A percentile compares a stretch with the other conserved stretches of the same genome.
Evolutionary conservation across 495 filamentous ascomycete species (phyloP).

Genomic region (Lasiosphaeria ovina): DNA sequence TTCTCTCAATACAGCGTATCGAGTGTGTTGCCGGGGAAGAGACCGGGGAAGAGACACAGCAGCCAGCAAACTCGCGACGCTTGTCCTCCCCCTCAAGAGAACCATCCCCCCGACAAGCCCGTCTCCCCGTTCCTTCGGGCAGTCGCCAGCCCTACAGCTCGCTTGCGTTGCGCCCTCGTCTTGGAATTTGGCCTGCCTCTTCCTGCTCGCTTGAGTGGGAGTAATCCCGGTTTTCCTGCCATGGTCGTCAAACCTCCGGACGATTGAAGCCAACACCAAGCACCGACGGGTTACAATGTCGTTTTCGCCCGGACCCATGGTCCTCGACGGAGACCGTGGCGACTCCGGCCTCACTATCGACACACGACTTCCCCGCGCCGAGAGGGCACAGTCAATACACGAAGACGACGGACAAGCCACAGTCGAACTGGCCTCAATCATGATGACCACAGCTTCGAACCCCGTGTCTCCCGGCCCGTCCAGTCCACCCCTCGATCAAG

Average conservation of each 20-base stretch:
- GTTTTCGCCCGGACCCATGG: not conserved
- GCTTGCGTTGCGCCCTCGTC: not conserved
- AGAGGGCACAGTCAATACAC: slow-evolving; percentile 29
- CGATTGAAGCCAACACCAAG: slow-evolving; percentile 15
- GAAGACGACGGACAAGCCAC: slow-evolving; percentile 43
- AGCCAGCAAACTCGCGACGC: too few relatives aligned
- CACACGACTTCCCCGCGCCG: slow-evolving; percentile 24
- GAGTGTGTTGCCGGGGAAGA: too few relatives aligned
- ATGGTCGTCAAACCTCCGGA: slow-evolving; percentile 27
- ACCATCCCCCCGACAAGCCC: too few relatives aligned
- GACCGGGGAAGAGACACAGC: too few relatives aligned
- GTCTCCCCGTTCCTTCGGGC: too few relatives aligned
- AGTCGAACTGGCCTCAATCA: slow-evolving; percentile 48
- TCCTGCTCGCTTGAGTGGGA: not conserved
- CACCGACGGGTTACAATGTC: too few relatives aligned
- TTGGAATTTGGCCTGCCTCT: not conserved
- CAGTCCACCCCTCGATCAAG: slow-evolving; percentile 49
- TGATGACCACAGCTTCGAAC: slow-evolving; percentile 52
- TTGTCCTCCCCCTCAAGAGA: too few relatives aligned
- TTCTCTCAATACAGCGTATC: too few relatives aligned
- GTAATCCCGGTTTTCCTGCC: slow-evolving; percentile 14
- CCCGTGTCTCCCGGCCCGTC: slow-evolving; percentile 53
- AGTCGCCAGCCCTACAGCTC: too few relatives aligned
- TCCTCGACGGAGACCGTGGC: slow-evolving; percentile 24
- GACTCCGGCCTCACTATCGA: slow-evolving; percentile 23